phyloP scores from a whole-genome alignment of 1,284 basidiomycete species.

The Pseudozyma sp. region DNA sequence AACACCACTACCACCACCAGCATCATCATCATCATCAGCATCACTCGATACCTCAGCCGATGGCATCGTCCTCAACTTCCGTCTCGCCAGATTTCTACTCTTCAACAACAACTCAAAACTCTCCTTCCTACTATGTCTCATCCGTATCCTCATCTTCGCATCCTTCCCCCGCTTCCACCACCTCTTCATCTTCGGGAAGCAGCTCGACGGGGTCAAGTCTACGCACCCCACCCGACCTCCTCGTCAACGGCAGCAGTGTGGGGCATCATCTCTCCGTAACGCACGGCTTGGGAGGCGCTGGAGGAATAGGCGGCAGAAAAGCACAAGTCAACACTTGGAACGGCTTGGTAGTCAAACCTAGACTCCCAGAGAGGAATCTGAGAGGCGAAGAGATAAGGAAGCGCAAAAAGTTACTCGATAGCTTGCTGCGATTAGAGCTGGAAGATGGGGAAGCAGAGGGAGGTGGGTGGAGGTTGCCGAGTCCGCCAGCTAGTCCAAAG shows the following conservation, averaged over 20 bases:
- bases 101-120: constrained; percentile 2
- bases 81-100: constrained; percentile 11
- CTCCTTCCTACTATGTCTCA: constrained; percentile 27
- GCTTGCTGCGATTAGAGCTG: neutral
- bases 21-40: neutral
- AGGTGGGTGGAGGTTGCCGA: constrained; percentile 13
- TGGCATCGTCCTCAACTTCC: neutral
- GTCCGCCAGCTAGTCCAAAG: constrained; percentile 34
- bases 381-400: constrained; percentile 15
- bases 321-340: constrained; percentile 39
- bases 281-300: neutral
- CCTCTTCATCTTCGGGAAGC: constrained; percentile 3
- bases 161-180: constrained; percentile 21
- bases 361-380: constrained; percentile 5
- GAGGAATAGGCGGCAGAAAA: neutral
- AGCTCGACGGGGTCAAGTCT: constrained; percentile 24
- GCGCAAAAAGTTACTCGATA: constrained; percentile 14
- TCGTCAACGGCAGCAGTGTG: constrained; percentile 39
- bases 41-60: neutral
- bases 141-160: constrained; percentile 4
- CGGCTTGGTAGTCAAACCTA: constrained; percentile 20
- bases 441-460: too few species aligned
- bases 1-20: neutral
- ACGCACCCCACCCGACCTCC: constrained; percentile 55
- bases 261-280: constrained; percentile 3